phyloP scores from a whole-genome alignment of 805 yeast genomes.

The Maudiozyma saulgeensis region DNA sequence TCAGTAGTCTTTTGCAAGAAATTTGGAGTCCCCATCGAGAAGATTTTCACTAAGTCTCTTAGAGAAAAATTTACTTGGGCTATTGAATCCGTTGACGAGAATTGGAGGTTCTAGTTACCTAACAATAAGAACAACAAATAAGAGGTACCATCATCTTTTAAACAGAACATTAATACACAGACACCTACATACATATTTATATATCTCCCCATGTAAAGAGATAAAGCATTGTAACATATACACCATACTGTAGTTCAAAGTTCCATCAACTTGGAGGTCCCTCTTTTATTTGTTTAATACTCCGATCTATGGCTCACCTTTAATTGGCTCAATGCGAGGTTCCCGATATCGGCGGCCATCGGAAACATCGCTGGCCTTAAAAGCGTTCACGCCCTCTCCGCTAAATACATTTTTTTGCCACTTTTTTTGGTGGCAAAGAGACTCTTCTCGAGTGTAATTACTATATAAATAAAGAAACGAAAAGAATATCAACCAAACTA shows the following conservation, averaged over 20 bases:
- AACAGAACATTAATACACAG: neutral
- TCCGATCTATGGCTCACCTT: neutral
- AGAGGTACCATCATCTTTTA: neutral
- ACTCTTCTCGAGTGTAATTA: no score
- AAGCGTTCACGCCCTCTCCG: no score
- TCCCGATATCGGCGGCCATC: neutral
- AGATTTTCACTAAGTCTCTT: slow-evolving; percentile 79
- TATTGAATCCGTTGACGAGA: slow-evolving; percentile 75
- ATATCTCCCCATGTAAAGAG: no score
- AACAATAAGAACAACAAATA: neutral
- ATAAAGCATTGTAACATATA: no score
- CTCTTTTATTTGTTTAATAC: neutral
- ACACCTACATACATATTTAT: neutral
- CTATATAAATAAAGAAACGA: neutral
- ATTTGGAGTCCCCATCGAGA: slow-evolving; percentile 83
- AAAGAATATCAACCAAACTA: no score
- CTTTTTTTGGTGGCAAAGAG: no score
- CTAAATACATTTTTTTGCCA: no score
- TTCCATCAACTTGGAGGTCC: no score
- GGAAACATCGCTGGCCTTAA: neutral
- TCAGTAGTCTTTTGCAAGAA: slow-evolving; percentile 83
- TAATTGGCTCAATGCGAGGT: neutral
- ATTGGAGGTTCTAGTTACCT: slow-evolving; percentile 83
- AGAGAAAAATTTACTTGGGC: slow-evolving; percentile 96
- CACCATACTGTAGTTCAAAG: no score